Evolutionary conservation across 164 flowering plant genomes (phyloP), one percentile per base, ranked within the genome.

Genomic region (Dillenia turbinata): DNA sequence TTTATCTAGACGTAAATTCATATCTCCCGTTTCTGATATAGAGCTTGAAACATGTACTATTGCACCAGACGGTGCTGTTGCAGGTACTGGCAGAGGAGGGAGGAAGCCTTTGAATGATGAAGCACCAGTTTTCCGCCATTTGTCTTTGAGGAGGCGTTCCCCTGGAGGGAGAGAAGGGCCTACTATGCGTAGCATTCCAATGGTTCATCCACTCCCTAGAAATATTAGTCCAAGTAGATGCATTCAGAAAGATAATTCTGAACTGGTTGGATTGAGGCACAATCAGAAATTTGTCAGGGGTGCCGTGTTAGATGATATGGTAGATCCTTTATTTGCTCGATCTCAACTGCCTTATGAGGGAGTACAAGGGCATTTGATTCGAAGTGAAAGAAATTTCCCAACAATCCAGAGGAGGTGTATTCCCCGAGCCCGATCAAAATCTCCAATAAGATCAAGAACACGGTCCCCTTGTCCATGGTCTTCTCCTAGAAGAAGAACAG

Each of bases 391-490:
- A 51, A 75, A 78, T 26, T 76, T 80, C 64, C 65, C 80, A 9
- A 69, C 83, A 40, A 16, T 79, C 24, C 86, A 69, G 55, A 72
- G 83, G 63, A 77, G 79, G 65, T 76, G 60, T 47, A 52, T 67
- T 2, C 69, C 77, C 57, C 75, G 70, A 56, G 61, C 77, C 49
- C 76, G 72, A 2, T 83, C 93, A 12, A 83, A 78, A 69, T 87
- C 93, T 57, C 93, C 92, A 12, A 68, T 75, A 57, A 71, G 78
- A 54, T 59, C 79, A 47, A 64, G 88, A 53, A 51, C 80, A 46
- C 81, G 79, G 17, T 77, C 92, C 13, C 88, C 88, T 56, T 72
- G 75, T 49, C 77, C 77, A 44, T 81, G 92, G 89, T 59, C 80
- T 19, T 70, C 88, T 60, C 81, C 83, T 57, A 70, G 88, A 52